phyloP scores from a whole-genome alignment of 768 basidiomycete species.

The Xanthoconium stramineum region DNA sequence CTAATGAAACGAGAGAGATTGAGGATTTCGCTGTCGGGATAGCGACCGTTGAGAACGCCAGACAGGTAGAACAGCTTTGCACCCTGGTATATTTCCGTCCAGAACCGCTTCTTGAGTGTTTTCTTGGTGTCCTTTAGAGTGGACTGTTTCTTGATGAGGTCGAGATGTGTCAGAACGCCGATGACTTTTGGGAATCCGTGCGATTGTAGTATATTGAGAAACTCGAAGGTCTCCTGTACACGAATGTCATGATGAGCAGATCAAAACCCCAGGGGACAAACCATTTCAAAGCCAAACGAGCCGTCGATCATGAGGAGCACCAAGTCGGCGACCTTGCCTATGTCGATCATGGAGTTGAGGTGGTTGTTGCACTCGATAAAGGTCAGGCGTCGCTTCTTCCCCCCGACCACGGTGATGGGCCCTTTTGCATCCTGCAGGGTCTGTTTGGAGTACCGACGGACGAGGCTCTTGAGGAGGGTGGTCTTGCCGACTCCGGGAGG shows the following conservation, averaged over 20 bases:
- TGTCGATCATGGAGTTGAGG: slow-evolving; percentile 97
- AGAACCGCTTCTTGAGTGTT: slow-evolving; percentile 94
- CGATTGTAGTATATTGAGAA: slow-evolving; percentile 92
- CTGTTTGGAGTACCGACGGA: slow-evolving; percentile 92
- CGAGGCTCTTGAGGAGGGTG: slow-evolving; percentile 86
- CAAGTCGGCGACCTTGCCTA: slow-evolving; percentile 94
- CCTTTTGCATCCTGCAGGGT: slow-evolving; percentile 86
- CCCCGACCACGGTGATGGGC: slow-evolving; percentile 91
- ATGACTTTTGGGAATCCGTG: slow-evolving; percentile 99
- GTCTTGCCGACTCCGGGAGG: slow-evolving; percentile 97
- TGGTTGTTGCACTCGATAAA: slow-evolving; percentile 98
- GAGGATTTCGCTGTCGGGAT: slow-evolving; percentile 94
- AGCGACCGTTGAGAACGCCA: slow-evolving; percentile 94
- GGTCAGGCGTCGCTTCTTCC: slow-evolving; percentile 90
- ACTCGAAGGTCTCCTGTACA: slow-evolving; percentile 93
- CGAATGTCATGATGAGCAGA: background rate
- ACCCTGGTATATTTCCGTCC: slow-evolving; percentile 99
- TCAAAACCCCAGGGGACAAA: slow-evolving; percentile 32
- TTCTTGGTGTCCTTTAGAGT: slow-evolving; percentile 90
- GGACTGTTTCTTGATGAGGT: slow-evolving; percentile 90
- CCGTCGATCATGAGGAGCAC: slow-evolving; percentile 97
- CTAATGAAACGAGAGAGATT: slow-evolving; percentile 95
- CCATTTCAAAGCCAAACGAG: slow-evolving; percentile 99
- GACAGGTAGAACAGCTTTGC: slow-evolving; percentile 98
- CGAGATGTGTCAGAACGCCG: slow-evolving; percentile 92